Evolutionary conservation across 305 asterid species (phyloP).

Genomic region (Solanum hybrid): DNA sequence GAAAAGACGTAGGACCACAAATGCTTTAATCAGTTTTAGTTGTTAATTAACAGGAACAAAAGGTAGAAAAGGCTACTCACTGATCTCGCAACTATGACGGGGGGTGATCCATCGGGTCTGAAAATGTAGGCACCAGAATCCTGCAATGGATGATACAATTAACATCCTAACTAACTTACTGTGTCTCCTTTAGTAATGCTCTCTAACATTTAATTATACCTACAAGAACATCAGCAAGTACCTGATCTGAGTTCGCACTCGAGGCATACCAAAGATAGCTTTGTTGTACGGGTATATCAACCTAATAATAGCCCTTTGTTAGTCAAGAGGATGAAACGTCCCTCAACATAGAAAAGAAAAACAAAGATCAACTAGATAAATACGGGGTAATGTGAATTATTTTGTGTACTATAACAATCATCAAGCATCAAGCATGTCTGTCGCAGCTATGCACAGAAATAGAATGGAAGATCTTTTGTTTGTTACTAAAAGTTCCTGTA

Average conservation of each 20-base stretch:
- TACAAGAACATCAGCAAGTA: neutral
- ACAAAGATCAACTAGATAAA: no score
- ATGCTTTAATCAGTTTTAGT: neutral
- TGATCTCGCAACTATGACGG: constrained; percentile 50
- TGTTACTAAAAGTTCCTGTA: neutral
- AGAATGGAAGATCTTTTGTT: neutral
- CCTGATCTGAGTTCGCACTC: constrained; percentile 12
- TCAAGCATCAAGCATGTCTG: neutral
- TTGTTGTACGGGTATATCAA: constrained; percentile 70
- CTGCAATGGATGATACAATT: constrained; percentile 27
- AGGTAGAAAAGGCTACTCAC: constrained; percentile 27
- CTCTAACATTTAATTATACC: neutral
- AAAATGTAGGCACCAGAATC: constrained; percentile 81
- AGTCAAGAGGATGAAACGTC: neutral
- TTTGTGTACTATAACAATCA: neutral
- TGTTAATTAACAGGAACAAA: neutral
- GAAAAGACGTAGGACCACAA: neutral
- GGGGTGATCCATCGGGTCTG: constrained; percentile 57
- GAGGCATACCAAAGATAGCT: constrained; percentile 75
- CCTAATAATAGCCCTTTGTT: constrained; percentile 23
- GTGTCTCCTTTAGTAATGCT: neutral
- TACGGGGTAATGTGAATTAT: neutral
- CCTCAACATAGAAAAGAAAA: neutral
- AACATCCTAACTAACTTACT: neutral
- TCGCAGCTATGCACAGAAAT: neutral